These are phyloP conservation scores for Magnolia officinalis DNA, from an alignment of 164 flowering plant species.

Conservation along the genomic window DNA sequence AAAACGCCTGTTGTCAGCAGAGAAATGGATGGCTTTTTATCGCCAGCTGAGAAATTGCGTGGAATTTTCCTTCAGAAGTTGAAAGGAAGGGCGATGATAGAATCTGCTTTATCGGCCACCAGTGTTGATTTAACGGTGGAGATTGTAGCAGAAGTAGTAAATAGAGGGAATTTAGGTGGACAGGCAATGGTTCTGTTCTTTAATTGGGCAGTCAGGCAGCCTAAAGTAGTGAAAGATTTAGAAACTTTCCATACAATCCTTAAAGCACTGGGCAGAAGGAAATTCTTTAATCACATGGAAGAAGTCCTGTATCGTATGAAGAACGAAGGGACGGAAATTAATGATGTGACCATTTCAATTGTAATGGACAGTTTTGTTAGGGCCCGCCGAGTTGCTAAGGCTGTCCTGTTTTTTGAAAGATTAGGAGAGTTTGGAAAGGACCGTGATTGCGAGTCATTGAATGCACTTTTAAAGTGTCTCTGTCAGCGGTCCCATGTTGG, in stretches of 20 bases:
- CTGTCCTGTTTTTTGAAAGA: conserved; percentile 42
- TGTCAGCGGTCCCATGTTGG: conserved; percentile 58
- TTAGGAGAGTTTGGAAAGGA: conserved; percentile 50
- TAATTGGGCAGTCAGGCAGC: conserved; percentile 68
- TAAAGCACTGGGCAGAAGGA: conserved; percentile 75
- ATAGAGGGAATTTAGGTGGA: conserved; percentile 67
- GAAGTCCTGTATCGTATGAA: conserved; percentile 45
- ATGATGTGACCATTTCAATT: conserved; percentile 47
- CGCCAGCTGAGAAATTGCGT: conserved; percentile 72
- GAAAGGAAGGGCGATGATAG: conserved; percentile 51
- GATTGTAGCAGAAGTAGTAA: conserved; percentile 51
- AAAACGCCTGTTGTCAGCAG: conserved; percentile 1
- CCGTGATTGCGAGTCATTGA: conserved; percentile 46
- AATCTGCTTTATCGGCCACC: conserved; percentile 42
- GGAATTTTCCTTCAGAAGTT: conserved; percentile 85
- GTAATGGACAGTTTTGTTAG: conserved; percentile 57
- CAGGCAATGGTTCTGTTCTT: conserved; percentile 73
- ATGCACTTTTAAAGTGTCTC: conserved; percentile 55
- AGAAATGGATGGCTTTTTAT: conserved; percentile 47
- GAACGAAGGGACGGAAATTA: conserved; percentile 25
- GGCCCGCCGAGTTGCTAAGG: conserved; percentile 54
- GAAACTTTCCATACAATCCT: conserved; percentile 41
- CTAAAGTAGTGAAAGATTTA: conserved; percentile 26
- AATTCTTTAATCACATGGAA: conserved; percentile 45
- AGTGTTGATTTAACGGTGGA: conserved; percentile 45